Evolutionary conservation across 2,329 filamentous ascomycete genomes (phyloP), one percentile per base, ranked within the genome.

Genomic region (Aspergillus calidoustus): DNA sequence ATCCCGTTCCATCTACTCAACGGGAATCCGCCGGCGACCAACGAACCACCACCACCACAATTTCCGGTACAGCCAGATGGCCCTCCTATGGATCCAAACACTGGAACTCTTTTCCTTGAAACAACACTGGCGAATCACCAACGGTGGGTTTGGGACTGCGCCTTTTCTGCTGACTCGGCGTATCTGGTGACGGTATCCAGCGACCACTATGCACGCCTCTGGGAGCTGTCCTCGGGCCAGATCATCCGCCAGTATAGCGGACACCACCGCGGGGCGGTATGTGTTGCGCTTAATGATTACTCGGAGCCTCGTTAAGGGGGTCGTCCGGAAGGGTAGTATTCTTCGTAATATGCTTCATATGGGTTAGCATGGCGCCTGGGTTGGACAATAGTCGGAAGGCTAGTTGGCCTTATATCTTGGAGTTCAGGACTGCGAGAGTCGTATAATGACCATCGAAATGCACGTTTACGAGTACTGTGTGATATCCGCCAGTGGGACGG

Each of bases 61-160:
- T 76, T 79, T 65, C 72, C 73, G 25, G 68, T 73, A 31, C 71
- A 75, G 51, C 75, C 74, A 1, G 77, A 76, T 58, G 76, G 75
- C 2, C 76, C 76, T 15, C 78, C 76, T 47, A 78, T 80, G 68
- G 72, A 80, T 66, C 71, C 77, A 53, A 68, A 76, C 73, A 71
- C 79, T 74, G 8, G 86, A 83, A 76, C 89, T 83, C 47, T 95
- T 69, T 90, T 89, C 9, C 86, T 96, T 22, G 91, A 97, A 77
- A 93, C 92, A 3, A 96, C 92, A 1, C 86, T 97, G 1, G 91
- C 91, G 23, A 92, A 91, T 58, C 93, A 97, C 78, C 93, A 97
- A 79, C 89, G 93, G 57, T 97, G 93, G 93, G 93, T 97, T 1
- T 97, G 93, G 93, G 93, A 97, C 76, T 97, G 93, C 72, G 93